These are phyloP conservation scores for Phytophthora nicotianae DNA, from an alignment of 352 stramenopile genomes.

Conservation along the genomic window DNA sequence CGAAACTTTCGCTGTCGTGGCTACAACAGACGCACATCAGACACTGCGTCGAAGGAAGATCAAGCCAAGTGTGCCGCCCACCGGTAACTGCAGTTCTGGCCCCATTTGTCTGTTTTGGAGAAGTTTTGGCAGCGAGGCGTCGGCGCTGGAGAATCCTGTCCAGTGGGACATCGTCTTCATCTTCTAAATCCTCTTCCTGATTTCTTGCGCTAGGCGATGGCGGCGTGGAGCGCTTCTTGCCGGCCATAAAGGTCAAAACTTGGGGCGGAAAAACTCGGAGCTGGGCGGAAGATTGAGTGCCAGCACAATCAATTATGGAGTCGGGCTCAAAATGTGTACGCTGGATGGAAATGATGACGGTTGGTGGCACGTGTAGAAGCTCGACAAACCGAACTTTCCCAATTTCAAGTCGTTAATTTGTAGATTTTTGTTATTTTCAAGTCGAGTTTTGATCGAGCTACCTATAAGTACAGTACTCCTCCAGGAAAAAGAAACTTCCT, in stretches of 20 bases:
- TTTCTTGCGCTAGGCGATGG: neutral
- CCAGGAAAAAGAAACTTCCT: too few species aligned
- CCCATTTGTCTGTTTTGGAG: conserved; percentile 12
- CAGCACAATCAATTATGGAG: conserved; percentile 9
- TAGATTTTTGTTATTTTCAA: neutral
- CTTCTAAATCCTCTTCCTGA: conserved; percentile 9
- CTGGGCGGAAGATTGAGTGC: conserved; percentile 8
- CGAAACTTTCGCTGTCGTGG: neutral
- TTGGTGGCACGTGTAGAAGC: conserved; percentile 27
- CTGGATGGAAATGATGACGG: conserved; percentile 16
- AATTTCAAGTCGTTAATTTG: too few species aligned
- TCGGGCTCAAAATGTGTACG: conserved; percentile 17
- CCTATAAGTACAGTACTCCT: too few species aligned
- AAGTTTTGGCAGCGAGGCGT: conserved; percentile 8
- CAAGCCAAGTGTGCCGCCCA: conserved; percentile 23
- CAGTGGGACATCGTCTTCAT: conserved; percentile 34
- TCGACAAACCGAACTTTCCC: neutral
- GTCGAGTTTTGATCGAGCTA: neutral
- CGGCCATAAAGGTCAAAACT: conserved; percentile 11
- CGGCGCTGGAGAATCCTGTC: conserved; percentile 22
- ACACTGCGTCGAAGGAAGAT: conserved; percentile 6
- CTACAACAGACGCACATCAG: conserved; percentile 26
- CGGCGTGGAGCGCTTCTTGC: conserved; percentile 8
- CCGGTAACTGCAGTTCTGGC: conserved; percentile 17
- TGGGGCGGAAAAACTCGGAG: neutral